Conservation (phyloP, 257 asterid species). For the Hygrophila difformis region DNA sequence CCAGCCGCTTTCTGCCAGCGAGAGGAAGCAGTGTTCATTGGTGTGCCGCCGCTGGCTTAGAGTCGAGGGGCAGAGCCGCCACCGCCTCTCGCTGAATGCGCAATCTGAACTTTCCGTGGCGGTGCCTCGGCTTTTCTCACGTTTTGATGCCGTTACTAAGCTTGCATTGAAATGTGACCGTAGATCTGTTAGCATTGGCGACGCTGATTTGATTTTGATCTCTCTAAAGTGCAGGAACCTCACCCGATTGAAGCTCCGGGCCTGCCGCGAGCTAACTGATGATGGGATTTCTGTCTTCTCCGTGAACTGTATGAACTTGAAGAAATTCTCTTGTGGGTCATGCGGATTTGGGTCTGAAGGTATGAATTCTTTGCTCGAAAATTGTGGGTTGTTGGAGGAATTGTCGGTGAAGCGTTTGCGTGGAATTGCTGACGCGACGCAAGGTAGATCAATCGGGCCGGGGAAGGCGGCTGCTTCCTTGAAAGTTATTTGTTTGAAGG, state of each 20-base stretch:
- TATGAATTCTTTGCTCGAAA: slow-evolving; percentile 39
- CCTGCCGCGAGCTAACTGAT: not conserved
- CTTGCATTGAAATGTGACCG: not conserved
- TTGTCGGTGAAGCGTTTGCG: slow-evolving; percentile 42
- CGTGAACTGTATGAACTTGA: slow-evolving; percentile 30
- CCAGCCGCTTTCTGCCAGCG: not conserved
- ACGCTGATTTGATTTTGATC: not conserved
- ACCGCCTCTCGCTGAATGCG: not conserved
- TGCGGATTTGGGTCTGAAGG: slow-evolving; percentile 55
- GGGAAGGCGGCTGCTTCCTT: slow-evolving; percentile 32
- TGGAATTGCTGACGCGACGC: slow-evolving; percentile 39
- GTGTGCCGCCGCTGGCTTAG: not conserved
- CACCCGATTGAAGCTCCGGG: not conserved
- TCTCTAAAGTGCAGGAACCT: not conserved
- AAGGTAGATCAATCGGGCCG: slow-evolving; percentile 30
- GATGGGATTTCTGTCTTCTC: not conserved
- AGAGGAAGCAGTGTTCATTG: not conserved
- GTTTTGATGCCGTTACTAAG: not conserved
- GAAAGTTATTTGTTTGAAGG: slow-evolving; percentile 43
- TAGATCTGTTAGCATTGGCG: not conserved
- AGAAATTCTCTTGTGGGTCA: slow-evolving; percentile 51
- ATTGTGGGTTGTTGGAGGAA: slow-evolving; percentile 41
- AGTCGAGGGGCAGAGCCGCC: not conserved
- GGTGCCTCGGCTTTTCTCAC: not conserved
- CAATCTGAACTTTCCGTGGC: not conserved